A percentile compares a stretch with the other conserved stretches of the same genome.
Evolutionary conservation across 2,329 filamentous ascomycete species (phyloP).

Genomic region (Rhytidhysteron rufulum): DNA sequence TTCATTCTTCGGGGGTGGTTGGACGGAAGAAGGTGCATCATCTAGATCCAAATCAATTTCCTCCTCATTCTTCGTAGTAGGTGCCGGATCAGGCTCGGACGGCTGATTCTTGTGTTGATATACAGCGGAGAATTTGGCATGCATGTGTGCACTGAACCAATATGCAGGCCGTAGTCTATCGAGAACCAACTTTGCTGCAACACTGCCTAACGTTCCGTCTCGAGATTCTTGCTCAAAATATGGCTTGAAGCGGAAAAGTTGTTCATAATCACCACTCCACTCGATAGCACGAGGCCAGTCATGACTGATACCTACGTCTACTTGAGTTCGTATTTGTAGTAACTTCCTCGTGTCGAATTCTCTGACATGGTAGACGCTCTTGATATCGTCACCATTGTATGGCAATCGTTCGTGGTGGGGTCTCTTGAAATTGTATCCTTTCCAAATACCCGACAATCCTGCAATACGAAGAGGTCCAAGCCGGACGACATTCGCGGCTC

Average conservation of each 20-base stretch:
- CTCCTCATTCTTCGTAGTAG: constrained; percentile 24
- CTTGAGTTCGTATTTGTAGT: constrained; percentile 75
- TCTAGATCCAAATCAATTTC: background rate
- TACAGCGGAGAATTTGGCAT: constrained; percentile 76
- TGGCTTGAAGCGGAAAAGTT: constrained; percentile 69
- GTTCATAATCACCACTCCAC: constrained; percentile 65
- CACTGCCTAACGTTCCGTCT: constrained; percentile 71
- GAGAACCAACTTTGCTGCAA: constrained; percentile 75
- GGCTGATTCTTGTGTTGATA: constrained; percentile 44
- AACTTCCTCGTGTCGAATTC: constrained; percentile 91
- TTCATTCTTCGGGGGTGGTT: constrained; percentile 56
- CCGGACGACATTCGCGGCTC: constrained; percentile 82
- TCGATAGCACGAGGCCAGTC: constrained; percentile 91
- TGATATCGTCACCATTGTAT: constrained; percentile 72
- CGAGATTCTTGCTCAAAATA: constrained; percentile 72
- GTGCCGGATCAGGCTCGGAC: background rate
- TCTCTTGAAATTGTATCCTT: constrained; percentile 80
- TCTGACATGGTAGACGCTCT: constrained; percentile 82
- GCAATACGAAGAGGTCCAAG: constrained; percentile 83
- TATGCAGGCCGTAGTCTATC: constrained; percentile 75
- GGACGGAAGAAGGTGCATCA: constrained; percentile 9
- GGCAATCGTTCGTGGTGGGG: constrained; percentile 82
- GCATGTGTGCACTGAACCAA: constrained; percentile 90
- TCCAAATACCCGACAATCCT: constrained; percentile 92
- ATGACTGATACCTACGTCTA: constrained; percentile 89